Conservation (phyloP, 108 stramenopile genomes). For the Skeletonema menzelii region DNA sequence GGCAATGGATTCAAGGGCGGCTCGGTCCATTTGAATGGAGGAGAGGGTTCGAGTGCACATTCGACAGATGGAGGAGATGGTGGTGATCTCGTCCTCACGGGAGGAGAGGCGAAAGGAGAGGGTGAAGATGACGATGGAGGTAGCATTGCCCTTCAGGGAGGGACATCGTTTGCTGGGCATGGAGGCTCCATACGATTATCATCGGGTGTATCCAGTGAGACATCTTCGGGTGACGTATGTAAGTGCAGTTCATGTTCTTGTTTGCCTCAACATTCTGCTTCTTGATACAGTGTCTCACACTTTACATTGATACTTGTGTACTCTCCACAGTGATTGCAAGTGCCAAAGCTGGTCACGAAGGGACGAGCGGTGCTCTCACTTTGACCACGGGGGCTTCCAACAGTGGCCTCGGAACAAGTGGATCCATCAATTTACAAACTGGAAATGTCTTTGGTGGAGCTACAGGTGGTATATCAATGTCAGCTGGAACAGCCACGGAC, state of each 20-base stretch:
- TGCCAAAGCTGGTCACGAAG: constrained; percentile 5
- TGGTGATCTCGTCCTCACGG: constrained; percentile 51
- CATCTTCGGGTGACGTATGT: constrained; percentile 25
- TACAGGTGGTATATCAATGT: constrained; percentile 10
- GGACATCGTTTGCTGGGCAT: constrained; percentile 20
- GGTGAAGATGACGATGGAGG: constrained; percentile 52
- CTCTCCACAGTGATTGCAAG: constrained; percentile 4
- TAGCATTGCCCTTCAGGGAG: constrained; percentile 17
- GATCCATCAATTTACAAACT: constrained; percentile 20
- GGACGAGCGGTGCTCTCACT: constrained; percentile 17
- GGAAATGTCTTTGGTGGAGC: constrained; percentile 8
- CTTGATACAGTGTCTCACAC: neutral
- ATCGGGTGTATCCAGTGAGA: constrained; percentile 22
- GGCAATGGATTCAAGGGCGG: constrained; percentile 26
- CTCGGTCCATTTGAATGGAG: constrained; percentile 40
- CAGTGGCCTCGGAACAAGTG: constrained; percentile 4
- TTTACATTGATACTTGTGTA: neutral
- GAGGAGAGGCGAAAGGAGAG: constrained; percentile 55
- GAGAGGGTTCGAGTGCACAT: constrained; percentile 50
- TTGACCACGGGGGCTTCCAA: constrained; percentile 16
- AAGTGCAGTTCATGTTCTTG: neutral
- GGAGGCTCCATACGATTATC: constrained; percentile 27
- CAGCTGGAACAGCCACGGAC: neutral
- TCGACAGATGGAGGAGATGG: constrained; percentile 65
- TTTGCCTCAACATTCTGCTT: neutral